A percentile compares a stretch with the other conserved stretches of the same genome.
Conservation (phyloP, 2,329 filamentous ascomycete species). For the Scytalidium lignicola region DNA sequence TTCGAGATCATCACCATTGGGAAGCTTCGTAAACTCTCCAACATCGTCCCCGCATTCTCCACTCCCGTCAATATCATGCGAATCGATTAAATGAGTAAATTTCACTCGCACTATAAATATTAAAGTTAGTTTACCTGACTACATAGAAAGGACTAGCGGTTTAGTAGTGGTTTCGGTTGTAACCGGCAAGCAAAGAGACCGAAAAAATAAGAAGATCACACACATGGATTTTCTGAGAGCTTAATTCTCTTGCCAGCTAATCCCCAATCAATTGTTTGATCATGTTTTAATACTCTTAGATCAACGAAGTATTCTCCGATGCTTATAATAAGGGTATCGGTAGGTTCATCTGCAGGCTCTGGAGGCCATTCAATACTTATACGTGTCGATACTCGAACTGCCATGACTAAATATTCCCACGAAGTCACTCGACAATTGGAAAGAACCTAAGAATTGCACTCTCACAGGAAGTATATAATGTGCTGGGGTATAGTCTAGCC, state of each 20-base stretch:
- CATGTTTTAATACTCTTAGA: slow-evolving; percentile 32
- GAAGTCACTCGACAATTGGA: too few relatives aligned
- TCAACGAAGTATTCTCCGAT: slow-evolving; percentile 38
- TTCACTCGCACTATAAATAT: background rate
- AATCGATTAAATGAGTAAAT: slow-evolving; percentile 27
- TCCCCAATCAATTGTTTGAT: slow-evolving; percentile 35
- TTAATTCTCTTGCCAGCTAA: slow-evolving; percentile 36
- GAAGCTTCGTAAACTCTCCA: slow-evolving; percentile 31
- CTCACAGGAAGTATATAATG: too few relatives aligned
- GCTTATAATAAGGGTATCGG: slow-evolving; percentile 37
- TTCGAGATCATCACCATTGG: slow-evolving; percentile 36
- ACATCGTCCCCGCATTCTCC: slow-evolving; percentile 23
- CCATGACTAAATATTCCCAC: slow-evolving; percentile 3
- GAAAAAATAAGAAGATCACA: slow-evolving; percentile 9
- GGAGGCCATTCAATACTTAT: slow-evolving; percentile 38
- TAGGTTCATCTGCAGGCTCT: slow-evolving; percentile 34
- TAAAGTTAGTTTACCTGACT: background rate
- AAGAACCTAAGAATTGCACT: too few relatives aligned
- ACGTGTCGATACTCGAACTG: slow-evolving; percentile 30
- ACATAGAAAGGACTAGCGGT: too few relatives aligned
- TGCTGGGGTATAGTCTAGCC: too few relatives aligned
- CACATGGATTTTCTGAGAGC: slow-evolving; percentile 30
- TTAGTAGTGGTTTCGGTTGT: too few relatives aligned
- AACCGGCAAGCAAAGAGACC: too few relatives aligned
- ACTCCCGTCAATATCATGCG: slow-evolving; percentile 24